Base-by-base conservation (phyloP, 1,284 basidiomycete genomes). In the Pseudozyma pruni region DNA sequence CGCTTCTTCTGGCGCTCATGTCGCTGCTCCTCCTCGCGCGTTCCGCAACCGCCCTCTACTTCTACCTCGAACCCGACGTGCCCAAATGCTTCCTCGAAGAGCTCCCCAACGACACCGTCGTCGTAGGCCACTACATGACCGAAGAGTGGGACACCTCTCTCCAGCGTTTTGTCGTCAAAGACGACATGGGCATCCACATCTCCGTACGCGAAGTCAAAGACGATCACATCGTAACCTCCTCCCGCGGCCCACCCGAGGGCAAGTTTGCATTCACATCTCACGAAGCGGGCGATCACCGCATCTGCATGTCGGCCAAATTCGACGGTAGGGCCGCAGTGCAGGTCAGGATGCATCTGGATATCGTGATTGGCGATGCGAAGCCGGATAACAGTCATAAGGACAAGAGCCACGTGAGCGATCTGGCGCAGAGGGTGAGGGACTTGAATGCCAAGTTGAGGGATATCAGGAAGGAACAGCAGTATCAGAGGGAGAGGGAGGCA, bases 261-360 rank as follows among this genome's bases (percentile, higher is more conserved):
- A 89, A 89, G 68, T 98, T 98, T 84, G 98, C 95, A 0, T 98
- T 98, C 82, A 96, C 95, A 17, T 94, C 93, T 2, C 93, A 97
- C 84, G 93, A 95, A 69, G 88, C 94, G 54, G 95, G 94, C 51
- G 94, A 97, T 85, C 96, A 99, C 84, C 89, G 91, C 54, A 96
- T 99, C 82, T 99, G 96, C 83, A 87, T 98, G 49, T 90, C 90
- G 13, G 91, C 92, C 27, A 93, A 94, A 37, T 73, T 72, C 51
- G 60, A 75, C 31, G 56, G 68, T 10, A 50, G 73, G 4, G 86
- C 87, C n/a, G 84, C 87, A 58, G 90, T 92, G 1, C 93, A 97
- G 82, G 91, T 99, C 66, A 91, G 93, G 37, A 88, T 98, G 74
- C 92, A 98, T 84, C 87, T 99, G 70, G 96, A 98, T 79, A 88